phyloP scores from a whole-genome alignment of 441 rosid genomes.

The Geranium incanum region DNA sequence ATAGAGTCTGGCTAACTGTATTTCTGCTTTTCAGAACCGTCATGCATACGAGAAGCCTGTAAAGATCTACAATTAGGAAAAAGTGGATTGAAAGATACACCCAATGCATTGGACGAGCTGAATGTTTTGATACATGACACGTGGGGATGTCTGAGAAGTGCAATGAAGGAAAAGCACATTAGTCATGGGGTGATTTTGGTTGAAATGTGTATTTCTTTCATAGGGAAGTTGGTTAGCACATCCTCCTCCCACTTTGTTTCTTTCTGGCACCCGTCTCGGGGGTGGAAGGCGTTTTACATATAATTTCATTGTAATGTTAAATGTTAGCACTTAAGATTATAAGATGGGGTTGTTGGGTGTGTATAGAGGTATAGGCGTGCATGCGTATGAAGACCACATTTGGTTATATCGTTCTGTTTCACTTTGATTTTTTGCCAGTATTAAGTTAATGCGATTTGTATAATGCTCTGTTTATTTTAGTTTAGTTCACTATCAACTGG shows the following conservation, averaged over 20 bases:
- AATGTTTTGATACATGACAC: background rate
- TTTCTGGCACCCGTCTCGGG: constrained; percentile 18
- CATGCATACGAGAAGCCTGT: constrained; percentile 57
- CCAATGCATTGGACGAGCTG: constrained; percentile 7
- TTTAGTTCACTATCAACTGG: constrained; percentile 2
- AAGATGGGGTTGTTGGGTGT: constrained; percentile 24
- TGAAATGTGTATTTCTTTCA: constrained; percentile 26
- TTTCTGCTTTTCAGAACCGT: constrained; percentile 46
- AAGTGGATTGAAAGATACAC: constrained; percentile 14
- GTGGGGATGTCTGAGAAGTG: constrained; percentile 14
- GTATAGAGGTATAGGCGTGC: constrained; percentile 35
- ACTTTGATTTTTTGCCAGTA: constrained; percentile 11
- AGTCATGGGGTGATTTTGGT: constrained; percentile 16
- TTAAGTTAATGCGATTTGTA: constrained; percentile 20
- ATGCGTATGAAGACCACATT: background rate
- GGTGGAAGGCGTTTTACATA: constrained; percentile 23
- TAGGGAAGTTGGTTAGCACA: constrained; percentile 8
- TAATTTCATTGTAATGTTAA: constrained; percentile 26
- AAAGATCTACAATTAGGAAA: constrained; percentile 46
- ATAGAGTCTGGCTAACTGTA: background rate
- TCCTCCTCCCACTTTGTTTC: constrained; percentile 2
- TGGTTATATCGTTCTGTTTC: background rate
- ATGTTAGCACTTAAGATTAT: constrained; percentile 31
- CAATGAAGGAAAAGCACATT: constrained; percentile 15
- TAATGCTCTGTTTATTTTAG: constrained; percentile 16